Percentiles rank a stretch among this genome's conserved stretches.
Conservation (phyloP, 2,329 filamentous ascomycete genomes). For the Ascochyta pisi region DNA sequence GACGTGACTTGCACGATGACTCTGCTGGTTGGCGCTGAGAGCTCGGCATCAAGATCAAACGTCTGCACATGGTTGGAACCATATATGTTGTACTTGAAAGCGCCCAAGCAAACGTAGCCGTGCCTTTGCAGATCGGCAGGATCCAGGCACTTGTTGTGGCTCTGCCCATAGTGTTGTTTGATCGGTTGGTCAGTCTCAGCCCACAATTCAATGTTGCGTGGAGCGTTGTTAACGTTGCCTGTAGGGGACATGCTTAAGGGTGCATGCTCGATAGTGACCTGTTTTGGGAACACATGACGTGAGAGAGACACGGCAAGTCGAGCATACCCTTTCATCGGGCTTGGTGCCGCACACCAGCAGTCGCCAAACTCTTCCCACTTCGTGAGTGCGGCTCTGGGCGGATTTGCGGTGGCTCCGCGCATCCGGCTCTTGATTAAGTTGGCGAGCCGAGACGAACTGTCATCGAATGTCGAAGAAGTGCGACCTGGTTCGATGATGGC, state of each 20-base stretch:
- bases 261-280: slow-evolving; percentile 57
- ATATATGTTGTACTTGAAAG: slow-evolving; percentile 52
- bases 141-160: slow-evolving; percentile 20
- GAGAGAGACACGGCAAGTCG: slow-evolving; percentile 65
- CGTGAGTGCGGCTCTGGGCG: slow-evolving; percentile 65
- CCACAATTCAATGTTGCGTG: slow-evolving; percentile 56
- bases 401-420: slow-evolving; percentile 31
- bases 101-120: slow-evolving; percentile 51
- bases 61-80: slow-evolving; percentile 52
- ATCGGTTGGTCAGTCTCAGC: slow-evolving; percentile 42
- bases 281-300: slow-evolving; percentile 46
- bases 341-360: slow-evolving; percentile 78
- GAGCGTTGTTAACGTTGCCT: slow-evolving; percentile 51
- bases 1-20: slow-evolving; percentile 50
- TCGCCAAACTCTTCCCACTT: slow-evolving; percentile 82
- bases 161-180: slow-evolving; percentile 27
- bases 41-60: slow-evolving; percentile 45
- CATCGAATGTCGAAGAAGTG: slow-evolving; percentile 62
- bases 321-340: slow-evolving; percentile 60
- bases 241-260: slow-evolving; percentile 46
- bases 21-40: slow-evolving; percentile 38
- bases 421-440: slow-evolving; percentile 1
- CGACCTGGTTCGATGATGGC: slow-evolving; percentile 66
- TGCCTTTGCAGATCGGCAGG: slow-evolving; percentile 16
- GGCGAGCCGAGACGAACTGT: slow-evolving; percentile 14